Evolutionary conservation across 2,329 filamentous ascomycete species (phyloP), one percentile per base, ranked within the genome.

Genomic region (Aquanectria penicillioides): DNA sequence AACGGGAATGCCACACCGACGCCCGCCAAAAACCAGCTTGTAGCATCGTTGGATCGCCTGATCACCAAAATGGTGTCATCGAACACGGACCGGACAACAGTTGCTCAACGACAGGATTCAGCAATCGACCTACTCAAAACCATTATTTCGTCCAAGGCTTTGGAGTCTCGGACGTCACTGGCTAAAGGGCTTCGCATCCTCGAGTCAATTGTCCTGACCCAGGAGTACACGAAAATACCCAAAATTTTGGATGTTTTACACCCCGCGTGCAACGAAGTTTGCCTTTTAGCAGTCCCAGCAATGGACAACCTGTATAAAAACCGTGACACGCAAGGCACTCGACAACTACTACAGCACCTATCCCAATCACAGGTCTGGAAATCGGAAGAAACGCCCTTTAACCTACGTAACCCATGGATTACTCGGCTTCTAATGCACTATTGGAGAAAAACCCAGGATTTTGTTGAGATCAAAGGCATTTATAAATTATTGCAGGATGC

Each of bases 401-500:
- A 55, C 29, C 43, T 33, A 9, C 61, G 56, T 2, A 62, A 59
- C 15, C 60, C 61, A 37, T 70, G 68, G 68, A 33, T 63, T 8
- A 64, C 60, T 22, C 62, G 64, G n/a, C 41, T 70, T 6, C 38
- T 70, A 8, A 64, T 66, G 63, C 65, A 70, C 56, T 63, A 63
- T 22, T 71, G 69, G 68, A 69, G 63, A 37, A 71, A 63, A 22
- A 68, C 57, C 5, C 67, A 64, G 37, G 55, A 69, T 23, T 66
- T 68, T 26, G 20, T 23, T 1, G 53, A 62, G 20, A 66, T 68
- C 33, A 73, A 69, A 37, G 51, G 64, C 7, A 61, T 74, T 17
- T 74, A 76, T 34, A 28, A 28, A 2, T 43, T 71, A 10, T 54
- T 74, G n/a, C 69, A 70, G 40, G 63, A 67, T 49, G 66, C 67